phyloP scores from a whole-genome alignment of 2,329 filamentous ascomycete species.

The Fusarium duplospermum region DNA sequence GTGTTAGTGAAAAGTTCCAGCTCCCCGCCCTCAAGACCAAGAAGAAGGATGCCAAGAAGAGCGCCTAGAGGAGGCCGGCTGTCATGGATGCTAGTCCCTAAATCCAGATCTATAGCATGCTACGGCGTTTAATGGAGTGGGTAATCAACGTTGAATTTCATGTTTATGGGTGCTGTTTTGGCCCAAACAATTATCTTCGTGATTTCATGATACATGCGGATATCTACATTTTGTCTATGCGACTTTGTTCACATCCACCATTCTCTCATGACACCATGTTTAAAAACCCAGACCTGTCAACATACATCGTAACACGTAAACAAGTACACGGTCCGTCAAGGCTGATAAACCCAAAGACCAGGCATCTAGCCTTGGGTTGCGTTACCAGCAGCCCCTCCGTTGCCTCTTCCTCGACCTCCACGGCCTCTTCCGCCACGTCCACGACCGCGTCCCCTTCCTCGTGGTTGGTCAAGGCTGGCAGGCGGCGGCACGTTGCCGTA shows the following conservation, averaged over 20 bases:
- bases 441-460: conserved; percentile 54
- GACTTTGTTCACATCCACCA: conserved; percentile 31
- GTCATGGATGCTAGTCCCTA: not conserved
- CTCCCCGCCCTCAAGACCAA: conserved; percentile 76
- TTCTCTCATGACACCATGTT: conserved; percentile 10
- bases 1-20: conserved; percentile 71
- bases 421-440: conserved; percentile 55
- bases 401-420: conserved; percentile 52
- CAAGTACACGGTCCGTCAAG: conserved; percentile 1
- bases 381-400: conserved; percentile 32
- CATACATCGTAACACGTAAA: conserved; percentile 9
- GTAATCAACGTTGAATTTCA: not conserved
- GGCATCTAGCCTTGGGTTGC: conserved; percentile 36
- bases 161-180: not conserved
- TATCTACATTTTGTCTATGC: conserved; percentile 37
- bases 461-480: conserved; percentile 61
- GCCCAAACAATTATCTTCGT: conserved; percentile 29
- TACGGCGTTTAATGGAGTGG: conserved; percentile 34
- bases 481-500: conserved; percentile 73
- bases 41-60: conserved; percentile 48
- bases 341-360: conserved; percentile 2
- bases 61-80: conserved; percentile 20
- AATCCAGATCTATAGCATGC: conserved; percentile 19
- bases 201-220: conserved; percentile 38
- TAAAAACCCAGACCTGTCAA: conserved; percentile 10